These are phyloP conservation scores for Sugiyamaella marilandica DNA, from an alignment of 805 yeast species.

Conservation along the genomic window DNA sequence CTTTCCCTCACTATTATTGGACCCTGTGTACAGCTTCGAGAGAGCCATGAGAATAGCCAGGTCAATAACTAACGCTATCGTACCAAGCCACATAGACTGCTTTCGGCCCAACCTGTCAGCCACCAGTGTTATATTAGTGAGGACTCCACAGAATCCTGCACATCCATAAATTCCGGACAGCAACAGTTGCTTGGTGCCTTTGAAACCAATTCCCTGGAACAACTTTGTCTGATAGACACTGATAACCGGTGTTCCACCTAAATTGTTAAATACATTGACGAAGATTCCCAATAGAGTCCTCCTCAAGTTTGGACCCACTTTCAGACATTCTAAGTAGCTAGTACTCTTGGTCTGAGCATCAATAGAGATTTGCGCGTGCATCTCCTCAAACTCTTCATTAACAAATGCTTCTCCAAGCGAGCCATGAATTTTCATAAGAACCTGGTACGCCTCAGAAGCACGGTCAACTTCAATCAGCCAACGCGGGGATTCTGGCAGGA, in stretches of 20 bases:
- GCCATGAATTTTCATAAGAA: constrained; percentile 4
- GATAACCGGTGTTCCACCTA: constrained; percentile 2
- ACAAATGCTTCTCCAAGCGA: neutral
- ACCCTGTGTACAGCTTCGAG: neutral
- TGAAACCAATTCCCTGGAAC: neutral
- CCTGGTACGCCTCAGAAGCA: constrained; percentile 49
- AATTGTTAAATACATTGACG: constrained; percentile 4
- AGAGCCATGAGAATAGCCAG: constrained; percentile 5
- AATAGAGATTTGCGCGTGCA: neutral
- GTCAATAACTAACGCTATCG: neutral
- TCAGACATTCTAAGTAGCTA: neutral
- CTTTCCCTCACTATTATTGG: neutral
- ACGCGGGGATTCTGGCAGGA: constrained; percentile 75
- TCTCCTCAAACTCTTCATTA: neutral
- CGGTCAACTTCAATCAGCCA: constrained; percentile 67
- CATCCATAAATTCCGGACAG: constrained; percentile 4
- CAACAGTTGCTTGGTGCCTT: constrained; percentile 1
- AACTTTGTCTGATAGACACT: constrained; percentile 4
- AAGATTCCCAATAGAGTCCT: neutral
- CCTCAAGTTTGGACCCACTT: neutral
- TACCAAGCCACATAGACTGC: neutral
- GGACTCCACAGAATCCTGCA: constrained; percentile 3
- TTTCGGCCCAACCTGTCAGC: constrained; percentile 5
- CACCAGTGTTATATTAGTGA: neutral
- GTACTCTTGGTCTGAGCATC: neutral